Percentiles rank a stretch among this genome's conserved stretches.
Conservation (phyloP, 164 flowering plant species). For the Echeveria elegans region DNA sequence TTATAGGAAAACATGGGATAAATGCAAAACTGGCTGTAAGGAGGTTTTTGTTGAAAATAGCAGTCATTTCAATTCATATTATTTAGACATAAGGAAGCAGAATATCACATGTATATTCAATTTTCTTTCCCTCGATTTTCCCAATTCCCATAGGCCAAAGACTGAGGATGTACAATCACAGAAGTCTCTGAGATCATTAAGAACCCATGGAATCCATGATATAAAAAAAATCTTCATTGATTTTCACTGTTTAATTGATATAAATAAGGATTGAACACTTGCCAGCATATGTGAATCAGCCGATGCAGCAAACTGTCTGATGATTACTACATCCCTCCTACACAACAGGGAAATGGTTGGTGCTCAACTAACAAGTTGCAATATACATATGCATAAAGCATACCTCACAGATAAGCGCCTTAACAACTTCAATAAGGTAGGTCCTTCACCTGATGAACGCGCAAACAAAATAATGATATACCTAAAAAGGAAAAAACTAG, state of each 20-base stretch:
- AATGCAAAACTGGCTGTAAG: neutral
- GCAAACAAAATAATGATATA: neutral
- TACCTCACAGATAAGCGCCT: neutral
- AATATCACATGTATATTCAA: neutral
- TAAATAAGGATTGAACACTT: neutral
- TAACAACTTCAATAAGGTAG: neutral
- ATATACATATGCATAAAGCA: neutral
- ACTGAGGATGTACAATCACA: neutral
- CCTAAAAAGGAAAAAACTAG: neutral
- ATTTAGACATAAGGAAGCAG: neutral
- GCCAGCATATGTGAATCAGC: neutral
- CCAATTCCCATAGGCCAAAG: neutral
- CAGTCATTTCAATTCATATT: neutral
- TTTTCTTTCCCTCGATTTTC: neutral
- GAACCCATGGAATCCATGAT: neutral
- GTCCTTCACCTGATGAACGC: neutral
- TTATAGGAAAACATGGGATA: neutral
- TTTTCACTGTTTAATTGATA: neutral
- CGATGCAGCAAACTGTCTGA: neutral
- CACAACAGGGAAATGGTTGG: neutral
- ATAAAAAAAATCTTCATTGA: neutral
- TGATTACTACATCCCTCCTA: neutral
- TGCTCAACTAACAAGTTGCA: neutral
- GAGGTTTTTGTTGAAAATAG: neutral
- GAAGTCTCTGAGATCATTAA: neutral